Conservation (phyloP, 2,329 filamentous ascomycete genomes). For the Colletotrichum musae region DNA sequence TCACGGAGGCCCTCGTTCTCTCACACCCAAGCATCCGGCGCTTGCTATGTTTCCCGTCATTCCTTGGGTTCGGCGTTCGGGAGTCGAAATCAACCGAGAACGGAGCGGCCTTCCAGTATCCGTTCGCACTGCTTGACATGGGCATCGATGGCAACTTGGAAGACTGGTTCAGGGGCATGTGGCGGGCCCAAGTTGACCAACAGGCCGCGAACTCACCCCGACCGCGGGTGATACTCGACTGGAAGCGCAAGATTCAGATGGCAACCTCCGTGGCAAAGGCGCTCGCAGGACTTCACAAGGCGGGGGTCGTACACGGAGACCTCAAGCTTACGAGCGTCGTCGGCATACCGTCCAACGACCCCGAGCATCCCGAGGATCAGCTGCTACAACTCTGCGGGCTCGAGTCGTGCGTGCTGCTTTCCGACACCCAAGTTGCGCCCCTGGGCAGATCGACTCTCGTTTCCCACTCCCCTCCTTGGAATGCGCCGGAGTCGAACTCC, state of each 20-base stretch:
- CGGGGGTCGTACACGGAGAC: neutral
- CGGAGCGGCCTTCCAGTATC: neutral
- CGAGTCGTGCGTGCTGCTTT: neutral
- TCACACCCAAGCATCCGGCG: neutral
- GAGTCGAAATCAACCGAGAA: neutral
- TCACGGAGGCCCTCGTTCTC: conserved; percentile 4
- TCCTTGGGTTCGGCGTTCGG: neutral
- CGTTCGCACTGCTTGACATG: neutral
- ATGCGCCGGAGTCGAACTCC: neutral
- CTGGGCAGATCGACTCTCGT: neutral
- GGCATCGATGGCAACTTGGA: neutral
- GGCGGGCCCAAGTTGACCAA: neutral
- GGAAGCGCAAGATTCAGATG: neutral
- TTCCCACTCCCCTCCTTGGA: neutral
- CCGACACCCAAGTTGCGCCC: neutral
- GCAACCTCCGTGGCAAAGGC: neutral
- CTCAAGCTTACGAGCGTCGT: neutral
- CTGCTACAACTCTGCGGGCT: neutral
- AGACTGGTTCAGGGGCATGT: conserved; percentile 8
- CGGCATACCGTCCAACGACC: neutral
- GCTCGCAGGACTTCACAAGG: neutral
- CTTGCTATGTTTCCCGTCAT: neutral
- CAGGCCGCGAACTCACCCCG: too few relatives aligned
- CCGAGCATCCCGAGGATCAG: neutral
- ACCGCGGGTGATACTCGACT: neutral